Evolutionary conservation across 495 filamentous ascomycete genomes (phyloP).

Genomic region (Penicillium pulvis): DNA sequence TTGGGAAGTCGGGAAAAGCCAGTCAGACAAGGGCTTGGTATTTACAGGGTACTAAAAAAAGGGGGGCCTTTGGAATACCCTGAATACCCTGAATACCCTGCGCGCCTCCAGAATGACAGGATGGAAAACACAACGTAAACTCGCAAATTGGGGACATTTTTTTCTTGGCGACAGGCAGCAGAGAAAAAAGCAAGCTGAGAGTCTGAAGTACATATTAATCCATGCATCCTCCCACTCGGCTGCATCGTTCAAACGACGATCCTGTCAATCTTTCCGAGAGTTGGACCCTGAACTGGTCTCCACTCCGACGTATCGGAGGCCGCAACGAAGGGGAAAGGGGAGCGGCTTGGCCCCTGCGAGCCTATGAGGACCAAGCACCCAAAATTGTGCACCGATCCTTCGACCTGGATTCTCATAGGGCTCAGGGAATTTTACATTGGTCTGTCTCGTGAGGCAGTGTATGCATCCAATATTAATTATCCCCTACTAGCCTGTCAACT

Average conservation of each 20-base stretch:
- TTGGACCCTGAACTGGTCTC: constrained; percentile 1
- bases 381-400: background rate
- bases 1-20: background rate
- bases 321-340: background rate
- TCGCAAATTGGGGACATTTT: background rate
- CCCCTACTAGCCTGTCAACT: background rate
- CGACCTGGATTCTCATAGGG: background rate
- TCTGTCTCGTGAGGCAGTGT: background rate
- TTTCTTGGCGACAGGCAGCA: background rate
- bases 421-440: background rate
- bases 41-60: background rate
- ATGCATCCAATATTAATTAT: background rate
- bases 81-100: background rate
- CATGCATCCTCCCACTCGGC: background rate
- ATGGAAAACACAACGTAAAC: background rate
- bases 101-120: background rate
- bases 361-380: background rate
- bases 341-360: background rate
- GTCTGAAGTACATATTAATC: background rate
- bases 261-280: background rate
- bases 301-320: background rate
- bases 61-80: background rate
- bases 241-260: background rate
- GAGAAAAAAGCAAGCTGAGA: background rate
- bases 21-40: background rate